Conservation (phyloP, 2,329 filamentous ascomycete species). For the Pezicula neosporulosa region DNA sequence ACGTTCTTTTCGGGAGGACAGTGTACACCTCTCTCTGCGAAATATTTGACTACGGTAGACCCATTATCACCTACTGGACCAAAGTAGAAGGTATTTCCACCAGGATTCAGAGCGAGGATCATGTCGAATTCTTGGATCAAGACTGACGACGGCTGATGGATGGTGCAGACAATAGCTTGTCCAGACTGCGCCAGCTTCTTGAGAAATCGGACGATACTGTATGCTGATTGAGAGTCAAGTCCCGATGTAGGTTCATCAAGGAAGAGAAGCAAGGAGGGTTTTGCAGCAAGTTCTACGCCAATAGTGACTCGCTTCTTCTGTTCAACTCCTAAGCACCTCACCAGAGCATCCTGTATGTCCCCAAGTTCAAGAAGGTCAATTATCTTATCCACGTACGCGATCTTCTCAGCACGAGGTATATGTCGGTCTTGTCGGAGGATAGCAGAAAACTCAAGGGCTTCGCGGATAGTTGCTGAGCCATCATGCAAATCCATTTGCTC, state of each 20-base stretch:
- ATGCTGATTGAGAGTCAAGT: slow-evolving; percentile 66
- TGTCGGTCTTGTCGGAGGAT: slow-evolving; percentile 56
- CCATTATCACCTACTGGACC: slow-evolving; percentile 68
- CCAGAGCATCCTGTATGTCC: slow-evolving; percentile 64
- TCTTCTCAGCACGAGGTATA: slow-evolving; percentile 55
- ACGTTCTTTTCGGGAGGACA: slow-evolving; percentile 67
- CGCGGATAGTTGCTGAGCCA: slow-evolving; percentile 61
- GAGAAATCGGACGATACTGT: slow-evolving; percentile 64
- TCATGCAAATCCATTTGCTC: slow-evolving; percentile 73
- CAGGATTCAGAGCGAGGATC: slow-evolving; percentile 65
- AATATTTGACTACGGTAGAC: slow-evolving; percentile 62
- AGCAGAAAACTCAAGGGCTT: slow-evolving; percentile 67
- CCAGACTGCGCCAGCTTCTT: slow-evolving; percentile 64
- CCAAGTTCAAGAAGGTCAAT: slow-evolving; percentile 62
- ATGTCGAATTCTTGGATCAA: slow-evolving; percentile 72
- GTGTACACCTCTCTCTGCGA: slow-evolving; percentile 59
- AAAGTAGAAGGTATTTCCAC: slow-evolving; percentile 70
- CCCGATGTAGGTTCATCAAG: slow-evolving; percentile 71
- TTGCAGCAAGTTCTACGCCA: slow-evolving; percentile 69
- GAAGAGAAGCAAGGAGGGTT: slow-evolving; percentile 65
- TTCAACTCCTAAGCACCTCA: slow-evolving; percentile 63
- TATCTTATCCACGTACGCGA: slow-evolving; percentile 64
- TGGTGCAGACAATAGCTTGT: slow-evolving; percentile 71
- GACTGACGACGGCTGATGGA: slow-evolving; percentile 68
- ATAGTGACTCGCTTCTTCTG: slow-evolving; percentile 56